Conservation (phyloP, 202 grass and related monocot genomes). For the Hordeum pubiflorum region DNA sequence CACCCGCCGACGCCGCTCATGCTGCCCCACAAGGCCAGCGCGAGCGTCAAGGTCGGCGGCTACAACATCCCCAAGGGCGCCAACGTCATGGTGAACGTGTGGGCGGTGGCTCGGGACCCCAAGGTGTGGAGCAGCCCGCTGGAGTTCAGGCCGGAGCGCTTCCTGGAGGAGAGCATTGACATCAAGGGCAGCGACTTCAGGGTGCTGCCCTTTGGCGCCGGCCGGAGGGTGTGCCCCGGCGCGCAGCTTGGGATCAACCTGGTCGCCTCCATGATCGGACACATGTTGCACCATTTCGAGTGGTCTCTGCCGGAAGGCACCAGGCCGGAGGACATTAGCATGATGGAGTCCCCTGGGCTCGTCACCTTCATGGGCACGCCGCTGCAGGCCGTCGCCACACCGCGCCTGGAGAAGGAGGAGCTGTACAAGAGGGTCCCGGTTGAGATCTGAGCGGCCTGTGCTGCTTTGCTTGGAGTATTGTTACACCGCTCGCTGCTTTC, state of each 20-base stretch:
- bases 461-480: not conserved
- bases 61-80: constrained; percentile 77
- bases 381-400: constrained; percentile 46
- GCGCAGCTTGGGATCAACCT: constrained; percentile 88
- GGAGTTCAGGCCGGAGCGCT: constrained; percentile 71
- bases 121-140: constrained; percentile 73
- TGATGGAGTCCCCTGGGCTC: constrained; percentile 62
- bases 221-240: constrained; percentile 74
- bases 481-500: constrained; percentile 5
- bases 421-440: constrained; percentile 59
- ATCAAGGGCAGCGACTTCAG: constrained; percentile 90
- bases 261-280: constrained; percentile 82
- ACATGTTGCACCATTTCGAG: constrained; percentile 80
- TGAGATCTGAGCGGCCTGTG: constrained; percentile 45
- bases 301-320: constrained; percentile 66
- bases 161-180: constrained; percentile 77
- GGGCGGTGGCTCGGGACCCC: constrained; percentile 69
- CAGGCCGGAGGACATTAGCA: constrained; percentile 47
- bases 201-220: constrained; percentile 73
- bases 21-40: constrained; percentile 82
- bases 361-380: constrained; percentile 88
- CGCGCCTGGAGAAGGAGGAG: constrained; percentile 47
- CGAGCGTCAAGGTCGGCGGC: constrained; percentile 54
- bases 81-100: constrained; percentile 82
- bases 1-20: constrained; percentile 85